Evolutionary conservation across 257 asterid genomes (phyloP), one percentile per base, ranked within the genome.

Genomic region (Jacaranda copaia): DNA sequence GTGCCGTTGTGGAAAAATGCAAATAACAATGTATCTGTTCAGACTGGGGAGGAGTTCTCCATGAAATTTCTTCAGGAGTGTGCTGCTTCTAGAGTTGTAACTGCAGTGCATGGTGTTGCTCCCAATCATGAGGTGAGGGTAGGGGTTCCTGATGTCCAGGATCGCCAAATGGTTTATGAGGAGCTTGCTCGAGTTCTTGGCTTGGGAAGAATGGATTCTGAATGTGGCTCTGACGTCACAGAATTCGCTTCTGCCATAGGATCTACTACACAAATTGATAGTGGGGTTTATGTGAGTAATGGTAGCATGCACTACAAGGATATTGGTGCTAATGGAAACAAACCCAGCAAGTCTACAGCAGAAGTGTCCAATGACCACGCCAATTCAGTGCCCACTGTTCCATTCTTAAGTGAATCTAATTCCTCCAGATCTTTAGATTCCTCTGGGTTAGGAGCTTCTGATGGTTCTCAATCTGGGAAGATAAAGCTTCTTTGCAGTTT

Each of bases 171-270:
- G 77, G 84, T 85, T 82, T 88, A 87, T 14, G 97, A 87, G 86
- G 92, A 89, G 65, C 88, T 88, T 73, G 85, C 88, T 12, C 75
- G 87, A 79, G 79, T 87, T 85, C 92, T 89, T 80, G 91, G 94
- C 51, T 79, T 92, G 83, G 39, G 79, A 64, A 85, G 92, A 81
- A 81, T 80, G 90, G 92, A 91, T 79, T 91, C 95, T 59, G 93
- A 85, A 60, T 86, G 92, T 69, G 84, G 87, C 60, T 86, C 92
- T 55, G 92, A 84, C 71, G 40, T 75, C 72, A 74, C 80, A 35
- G 95, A 87, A 75, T 81, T 76, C 70, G 77, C 87, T 80, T 89
- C 91, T 53, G 88, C 89, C 40, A 81, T 77, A 75, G 93, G 92
- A 55, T 88, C 90, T 61, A 73, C 16, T n/a, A 68, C 82, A 1